Evolutionary conservation across 2,329 filamentous ascomycete genomes (phyloP).

Genomic region (Monosporascus sp.): DNA sequence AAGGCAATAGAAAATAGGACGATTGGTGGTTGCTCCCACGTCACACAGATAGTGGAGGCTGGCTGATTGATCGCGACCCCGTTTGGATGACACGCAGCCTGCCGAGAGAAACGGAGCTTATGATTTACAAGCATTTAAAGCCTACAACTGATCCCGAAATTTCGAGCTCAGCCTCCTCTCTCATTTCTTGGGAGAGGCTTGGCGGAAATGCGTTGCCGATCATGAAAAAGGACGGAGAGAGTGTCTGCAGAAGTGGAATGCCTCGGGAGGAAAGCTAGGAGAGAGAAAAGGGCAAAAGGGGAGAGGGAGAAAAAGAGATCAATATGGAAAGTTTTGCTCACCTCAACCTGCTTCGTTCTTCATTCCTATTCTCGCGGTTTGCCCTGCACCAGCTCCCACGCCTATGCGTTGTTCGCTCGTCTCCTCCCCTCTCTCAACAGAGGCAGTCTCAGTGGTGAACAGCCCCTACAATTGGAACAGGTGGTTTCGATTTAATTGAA

Average conservation of each 20-base stretch:
- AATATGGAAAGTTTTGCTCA: neutral
- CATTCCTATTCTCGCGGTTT: neutral
- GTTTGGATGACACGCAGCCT: neutral
- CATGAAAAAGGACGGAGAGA: neutral
- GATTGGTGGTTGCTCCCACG: neutral
- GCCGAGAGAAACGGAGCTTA: neutral
- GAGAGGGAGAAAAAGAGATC: constrained; percentile 3
- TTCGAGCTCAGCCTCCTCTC: neutral
- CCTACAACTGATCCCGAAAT: neutral
- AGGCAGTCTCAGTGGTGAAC: constrained; percentile 12
- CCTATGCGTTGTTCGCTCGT: neutral
- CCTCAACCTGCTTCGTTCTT: neutral
- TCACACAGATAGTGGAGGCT: neutral
- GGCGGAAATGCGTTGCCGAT: neutral
- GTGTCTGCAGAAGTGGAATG: too few relatives aligned
- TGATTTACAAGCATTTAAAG: neutral
- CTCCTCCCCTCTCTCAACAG: neutral
- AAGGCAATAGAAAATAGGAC: neutral
- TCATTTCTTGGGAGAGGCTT: neutral
- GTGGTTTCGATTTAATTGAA: constrained; percentile 23
- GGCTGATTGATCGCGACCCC: neutral
- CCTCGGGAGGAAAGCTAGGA: too few relatives aligned
- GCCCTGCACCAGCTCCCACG: neutral
- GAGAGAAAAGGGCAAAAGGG: constrained; percentile 2
- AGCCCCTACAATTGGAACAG: constrained; percentile 19